A percentile compares a stretch with the other conserved stretches of the same genome.
phyloP scores from a whole-genome alignment of 2,329 filamentous ascomycete species.

The Hawksworthiomyces lignivorus region DNA sequence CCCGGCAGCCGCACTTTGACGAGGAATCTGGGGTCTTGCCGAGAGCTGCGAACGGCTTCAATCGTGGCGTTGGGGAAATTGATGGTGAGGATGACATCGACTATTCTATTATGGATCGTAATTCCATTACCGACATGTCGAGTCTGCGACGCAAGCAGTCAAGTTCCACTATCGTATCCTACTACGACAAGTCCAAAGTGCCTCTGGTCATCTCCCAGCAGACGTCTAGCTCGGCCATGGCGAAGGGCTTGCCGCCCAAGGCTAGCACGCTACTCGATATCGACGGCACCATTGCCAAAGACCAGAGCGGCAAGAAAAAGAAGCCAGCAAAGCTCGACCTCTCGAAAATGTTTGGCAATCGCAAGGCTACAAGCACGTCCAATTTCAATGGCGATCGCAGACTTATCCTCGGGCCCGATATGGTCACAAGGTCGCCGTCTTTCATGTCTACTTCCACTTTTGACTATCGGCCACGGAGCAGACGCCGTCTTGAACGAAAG shows the following conservation, averaged over 20 bases:
- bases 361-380: slow-evolving; percentile 20
- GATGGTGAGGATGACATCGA: too few relatives aligned
- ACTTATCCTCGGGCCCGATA: slow-evolving; percentile 29
- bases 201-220: slow-evolving; percentile 52
- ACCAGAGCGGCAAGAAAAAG: slow-evolving; percentile 29
- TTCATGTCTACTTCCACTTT: slow-evolving; percentile 29
- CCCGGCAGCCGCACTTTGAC: slow-evolving; percentile 30
- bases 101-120: too few relatives aligned
- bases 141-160: slow-evolving; percentile 42
- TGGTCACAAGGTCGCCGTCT: slow-evolving; percentile 35
- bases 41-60: slow-evolving; percentile 4
- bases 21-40: slow-evolving; percentile 41
- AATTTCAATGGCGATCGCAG: slow-evolving; percentile 10
- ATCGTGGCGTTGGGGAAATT: neutral
- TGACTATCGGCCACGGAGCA: too few relatives aligned
- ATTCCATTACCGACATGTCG: slow-evolving; percentile 31
- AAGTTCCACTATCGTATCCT: slow-evolving; percentile 47
- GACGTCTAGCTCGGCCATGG: slow-evolving; percentile 51
- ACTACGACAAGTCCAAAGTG: slow-evolving; percentile 49
- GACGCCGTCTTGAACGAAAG: too few relatives aligned
- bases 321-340: slow-evolving; percentile 44
- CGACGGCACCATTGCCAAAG: slow-evolving; percentile 26
- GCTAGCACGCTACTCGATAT: slow-evolving; percentile 35
- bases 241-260: slow-evolving; percentile 45
- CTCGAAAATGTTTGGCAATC: slow-evolving; percentile 32